phyloP scores from a whole-genome alignment of 73 alveolate species.

The Uronychia setigera region DNA sequence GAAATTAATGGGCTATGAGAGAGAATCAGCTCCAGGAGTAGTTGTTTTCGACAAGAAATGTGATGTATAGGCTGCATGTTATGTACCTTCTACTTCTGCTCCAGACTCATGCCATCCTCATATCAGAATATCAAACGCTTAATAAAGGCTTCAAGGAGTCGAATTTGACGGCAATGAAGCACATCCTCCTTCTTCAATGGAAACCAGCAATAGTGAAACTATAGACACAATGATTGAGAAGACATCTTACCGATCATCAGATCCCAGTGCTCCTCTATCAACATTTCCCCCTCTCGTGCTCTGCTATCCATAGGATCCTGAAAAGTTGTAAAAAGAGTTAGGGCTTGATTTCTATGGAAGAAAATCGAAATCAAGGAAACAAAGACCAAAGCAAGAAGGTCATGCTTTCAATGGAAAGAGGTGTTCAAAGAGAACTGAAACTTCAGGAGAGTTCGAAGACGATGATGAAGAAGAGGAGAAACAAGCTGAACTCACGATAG shows the following conservation, averaged over 20 bases:
- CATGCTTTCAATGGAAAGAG: background rate
- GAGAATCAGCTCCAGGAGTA: too few relatives aligned
- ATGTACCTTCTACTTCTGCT: too few relatives aligned
- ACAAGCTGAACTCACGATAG: background rate
- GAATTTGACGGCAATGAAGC: background rate
- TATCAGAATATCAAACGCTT: background rate
- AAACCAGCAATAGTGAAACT: background rate
- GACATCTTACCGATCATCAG: background rate
- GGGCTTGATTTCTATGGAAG: background rate
- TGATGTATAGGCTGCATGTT: too few relatives aligned
- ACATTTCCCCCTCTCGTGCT: background rate
- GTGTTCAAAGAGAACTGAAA: too few relatives aligned
- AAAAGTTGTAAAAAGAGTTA: background rate
- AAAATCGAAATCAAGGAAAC: too few relatives aligned
- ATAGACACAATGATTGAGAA: background rate
- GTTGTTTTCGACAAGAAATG: too few relatives aligned
- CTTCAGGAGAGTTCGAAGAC: background rate
- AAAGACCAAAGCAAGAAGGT: background rate
- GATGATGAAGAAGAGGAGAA: background rate
- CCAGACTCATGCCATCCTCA: background rate
- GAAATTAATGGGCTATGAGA: too few relatives aligned
- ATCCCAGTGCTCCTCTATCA: background rate
- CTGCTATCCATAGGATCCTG: background rate
- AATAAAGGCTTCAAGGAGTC: background rate
- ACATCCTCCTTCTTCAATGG: background rate